These are phyloP conservation scores for Diaporthe batatas DNA, from an alignment of 2,329 filamentous ascomycete genomes.

Conservation along the genomic window DNA sequence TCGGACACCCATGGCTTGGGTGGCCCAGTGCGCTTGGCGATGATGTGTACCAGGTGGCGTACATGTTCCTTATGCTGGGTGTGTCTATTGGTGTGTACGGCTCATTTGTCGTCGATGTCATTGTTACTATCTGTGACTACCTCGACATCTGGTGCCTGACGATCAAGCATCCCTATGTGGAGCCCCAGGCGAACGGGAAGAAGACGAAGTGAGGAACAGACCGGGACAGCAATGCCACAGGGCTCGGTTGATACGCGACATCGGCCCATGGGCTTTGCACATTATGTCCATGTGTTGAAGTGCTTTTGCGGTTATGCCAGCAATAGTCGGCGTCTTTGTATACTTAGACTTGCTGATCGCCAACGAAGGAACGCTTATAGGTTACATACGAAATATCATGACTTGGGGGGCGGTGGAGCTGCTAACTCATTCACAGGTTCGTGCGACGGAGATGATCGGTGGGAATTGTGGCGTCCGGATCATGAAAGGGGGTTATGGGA, in stretches of 20 bases:
- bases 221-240: background rate
- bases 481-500: conserved; percentile 17
- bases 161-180: conserved; percentile 84
- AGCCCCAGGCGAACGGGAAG: conserved; percentile 49
- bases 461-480: conserved; percentile 10
- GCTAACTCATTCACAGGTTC: background rate
- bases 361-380: conserved; percentile 43
- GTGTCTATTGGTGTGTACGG: conserved; percentile 91
- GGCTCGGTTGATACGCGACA: background rate
- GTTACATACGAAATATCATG: conserved; percentile 32
- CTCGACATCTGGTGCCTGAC: conserved; percentile 98
- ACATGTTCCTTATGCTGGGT: conserved; percentile 90
- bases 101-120: conserved; percentile 96
- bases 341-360: background rate
- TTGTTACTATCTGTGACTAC: conserved; percentile 97
- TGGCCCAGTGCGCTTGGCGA: conserved; percentile 83
- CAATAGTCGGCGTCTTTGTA: background rate
- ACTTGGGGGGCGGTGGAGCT: background rate
- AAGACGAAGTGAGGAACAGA: conserved; percentile 29
- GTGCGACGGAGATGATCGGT: background rate
- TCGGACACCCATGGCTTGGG: conserved; percentile 72
- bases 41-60: conserved; percentile 89
- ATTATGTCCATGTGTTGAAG: background rate
- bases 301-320: background rate
- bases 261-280: background rate